Conservation (phyloP, 208 protist species). For the Acanthamoeba healyi region DNA sequence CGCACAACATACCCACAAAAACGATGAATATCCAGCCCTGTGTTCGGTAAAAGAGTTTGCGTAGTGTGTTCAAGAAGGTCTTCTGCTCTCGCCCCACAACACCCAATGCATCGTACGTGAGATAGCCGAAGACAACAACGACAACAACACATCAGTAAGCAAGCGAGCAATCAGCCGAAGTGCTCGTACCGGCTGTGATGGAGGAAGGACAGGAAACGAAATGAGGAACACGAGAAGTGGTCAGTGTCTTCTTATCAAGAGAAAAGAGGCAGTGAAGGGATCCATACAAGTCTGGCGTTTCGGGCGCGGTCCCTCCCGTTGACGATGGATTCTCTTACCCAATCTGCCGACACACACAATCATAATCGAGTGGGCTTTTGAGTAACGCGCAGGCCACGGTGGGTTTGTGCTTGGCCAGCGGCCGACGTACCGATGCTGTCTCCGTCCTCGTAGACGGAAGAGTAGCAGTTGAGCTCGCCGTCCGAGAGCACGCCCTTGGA, state of each 20-base stretch:
- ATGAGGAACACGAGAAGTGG: neutral
- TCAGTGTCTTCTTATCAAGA: neutral
- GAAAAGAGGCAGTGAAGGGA: neutral
- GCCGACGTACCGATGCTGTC: slow-evolving; percentile 24
- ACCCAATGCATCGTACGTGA: neutral
- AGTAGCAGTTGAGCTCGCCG: neutral
- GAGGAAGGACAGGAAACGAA: neutral
- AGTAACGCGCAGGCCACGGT: too few relatives aligned
- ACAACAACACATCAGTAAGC: too few relatives aligned
- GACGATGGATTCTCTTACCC: slow-evolving; percentile 47
- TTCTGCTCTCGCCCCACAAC: neutral
- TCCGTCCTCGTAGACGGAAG: slow-evolving; percentile 3
- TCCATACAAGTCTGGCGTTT: neutral
- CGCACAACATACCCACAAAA: neutral
- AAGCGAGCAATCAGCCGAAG: too few relatives aligned
- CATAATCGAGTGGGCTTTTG: neutral
- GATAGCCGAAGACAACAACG: too few relatives aligned
- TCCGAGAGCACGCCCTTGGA: slow-evolving; percentile 23
- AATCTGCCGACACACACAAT: neutral
- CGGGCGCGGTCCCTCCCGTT: slow-evolving; percentile 25
- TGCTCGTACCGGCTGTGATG: neutral
- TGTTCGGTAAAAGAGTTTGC: slow-evolving; percentile 62
- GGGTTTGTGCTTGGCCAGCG: too few relatives aligned
- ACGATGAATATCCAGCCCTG: slow-evolving; percentile 68
- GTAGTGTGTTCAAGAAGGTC: neutral